Conservation (phyloP, 805 yeast species). For the Candida xyloterini region DNA sequence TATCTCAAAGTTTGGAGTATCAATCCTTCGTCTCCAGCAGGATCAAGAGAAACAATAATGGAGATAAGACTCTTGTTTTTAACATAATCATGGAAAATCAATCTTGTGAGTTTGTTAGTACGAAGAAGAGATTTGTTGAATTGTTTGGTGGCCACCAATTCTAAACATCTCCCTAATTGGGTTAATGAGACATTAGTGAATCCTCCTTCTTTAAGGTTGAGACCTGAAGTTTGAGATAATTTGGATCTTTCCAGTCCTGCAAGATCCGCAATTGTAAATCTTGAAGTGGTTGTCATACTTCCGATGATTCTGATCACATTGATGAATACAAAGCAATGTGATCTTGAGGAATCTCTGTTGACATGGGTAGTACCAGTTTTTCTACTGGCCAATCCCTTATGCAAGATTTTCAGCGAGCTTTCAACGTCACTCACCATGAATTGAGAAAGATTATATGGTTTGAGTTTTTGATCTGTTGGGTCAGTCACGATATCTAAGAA, state of each 20-base stretch:
- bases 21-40: slow-evolving; percentile 36
- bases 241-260: slow-evolving; percentile 52
- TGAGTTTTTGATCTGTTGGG: slow-evolving; percentile 41
- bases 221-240: slow-evolving; percentile 42
- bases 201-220: slow-evolving; percentile 45
- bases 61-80: slow-evolving; percentile 31
- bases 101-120: slow-evolving; percentile 46
- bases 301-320: slow-evolving; percentile 32
- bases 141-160: slow-evolving; percentile 37
- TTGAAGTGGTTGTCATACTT: slow-evolving; percentile 28
- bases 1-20: slow-evolving; percentile 32
- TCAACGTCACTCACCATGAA: slow-evolving; percentile 35
- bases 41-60: slow-evolving; percentile 39
- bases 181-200: slow-evolving; percentile 48
- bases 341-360: slow-evolving; percentile 45
- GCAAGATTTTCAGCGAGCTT: slow-evolving; percentile 38
- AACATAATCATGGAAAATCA: slow-evolving; percentile 45
- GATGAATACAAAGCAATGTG: slow-evolving; percentile 49
- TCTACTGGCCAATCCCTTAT: slow-evolving; percentile 35
- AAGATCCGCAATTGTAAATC: slow-evolving; percentile 48
- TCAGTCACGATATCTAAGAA: slow-evolving; percentile 43
- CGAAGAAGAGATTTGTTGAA: slow-evolving; percentile 43
- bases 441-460: slow-evolving; percentile 42
- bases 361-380: slow-evolving; percentile 43
- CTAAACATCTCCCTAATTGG: slow-evolving; percentile 48